Conservation (phyloP, 2,329 filamentous ascomycete species). For the Fusarium sp. region DNA sequence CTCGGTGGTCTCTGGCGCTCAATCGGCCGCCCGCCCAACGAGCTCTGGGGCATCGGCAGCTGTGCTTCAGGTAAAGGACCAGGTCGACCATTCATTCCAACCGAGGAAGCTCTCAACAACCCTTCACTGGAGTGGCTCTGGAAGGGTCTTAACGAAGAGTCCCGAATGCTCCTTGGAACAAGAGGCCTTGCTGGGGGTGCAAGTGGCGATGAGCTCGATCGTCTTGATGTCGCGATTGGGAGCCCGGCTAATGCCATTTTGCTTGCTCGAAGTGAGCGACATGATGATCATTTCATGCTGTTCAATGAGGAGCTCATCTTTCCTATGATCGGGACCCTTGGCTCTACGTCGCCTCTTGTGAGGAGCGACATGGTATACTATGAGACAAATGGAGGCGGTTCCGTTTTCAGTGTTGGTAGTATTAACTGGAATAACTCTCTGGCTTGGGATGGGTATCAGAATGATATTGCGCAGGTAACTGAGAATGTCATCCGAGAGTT, state of each 20-base stretch:
- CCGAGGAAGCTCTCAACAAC: neutral
- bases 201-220: neutral
- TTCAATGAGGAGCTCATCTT: neutral
- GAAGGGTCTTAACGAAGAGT: neutral
- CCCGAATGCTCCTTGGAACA: neutral
- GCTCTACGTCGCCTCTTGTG: neutral
- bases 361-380: neutral
- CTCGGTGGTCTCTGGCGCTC: neutral
- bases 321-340: neutral
- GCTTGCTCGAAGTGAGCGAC: neutral
- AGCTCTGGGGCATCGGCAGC: neutral
- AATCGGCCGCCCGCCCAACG: neutral
- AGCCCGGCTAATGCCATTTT: neutral
- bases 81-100: neutral
- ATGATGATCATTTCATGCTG: neutral
- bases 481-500: neutral
- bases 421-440: neutral
- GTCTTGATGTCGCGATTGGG: fast-evolving
- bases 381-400: neutral
- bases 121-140: neutral
- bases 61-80: neutral
- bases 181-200: neutral
- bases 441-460: neutral
- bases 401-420: neutral
- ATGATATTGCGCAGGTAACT: neutral